A percentile compares a stretch with the other conserved stretches of the same genome.
Conservation (phyloP, 2,329 filamentous ascomycete genomes). For the Talaromyces islandicus region DNA sequence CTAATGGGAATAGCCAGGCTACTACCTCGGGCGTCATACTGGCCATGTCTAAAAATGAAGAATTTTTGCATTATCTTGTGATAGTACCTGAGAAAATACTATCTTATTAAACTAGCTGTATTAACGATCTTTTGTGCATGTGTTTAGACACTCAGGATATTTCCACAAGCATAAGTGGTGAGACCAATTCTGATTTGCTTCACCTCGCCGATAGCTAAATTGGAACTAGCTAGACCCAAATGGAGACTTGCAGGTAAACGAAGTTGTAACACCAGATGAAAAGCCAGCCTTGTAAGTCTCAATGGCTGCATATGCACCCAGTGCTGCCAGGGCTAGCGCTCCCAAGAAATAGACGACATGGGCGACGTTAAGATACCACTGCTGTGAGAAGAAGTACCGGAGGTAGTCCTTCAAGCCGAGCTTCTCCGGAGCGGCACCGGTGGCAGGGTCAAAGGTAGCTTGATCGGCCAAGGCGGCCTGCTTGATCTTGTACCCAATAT, state of each 20-base stretch:
- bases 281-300: neutral
- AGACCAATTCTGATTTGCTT: neutral
- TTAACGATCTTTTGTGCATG: neutral
- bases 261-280: neutral
- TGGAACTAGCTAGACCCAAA: neutral
- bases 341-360: neutral
- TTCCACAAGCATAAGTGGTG: neutral
- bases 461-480: conserved; percentile 19
- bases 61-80: neutral
- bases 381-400: neutral
- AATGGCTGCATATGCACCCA: neutral
- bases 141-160: neutral
- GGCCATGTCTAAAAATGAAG: neutral
- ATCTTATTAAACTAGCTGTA: no score
- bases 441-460: conserved; percentile 20
- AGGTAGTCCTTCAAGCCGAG: neutral
- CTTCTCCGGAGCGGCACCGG: conserved; percentile 4
- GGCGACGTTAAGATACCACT: neutral
- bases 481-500: conserved; percentile 18
- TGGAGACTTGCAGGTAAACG: neutral
- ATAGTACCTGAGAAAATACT: no score
- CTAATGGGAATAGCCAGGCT: no score
- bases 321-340: neutral
- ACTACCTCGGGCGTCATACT: no score
- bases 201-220: neutral